Percentiles rank a stretch among this genome's conserved stretches.
Conservation (phyloP, 495 filamentous ascomycete genomes). For the Xylaria telfairii region DNA sequence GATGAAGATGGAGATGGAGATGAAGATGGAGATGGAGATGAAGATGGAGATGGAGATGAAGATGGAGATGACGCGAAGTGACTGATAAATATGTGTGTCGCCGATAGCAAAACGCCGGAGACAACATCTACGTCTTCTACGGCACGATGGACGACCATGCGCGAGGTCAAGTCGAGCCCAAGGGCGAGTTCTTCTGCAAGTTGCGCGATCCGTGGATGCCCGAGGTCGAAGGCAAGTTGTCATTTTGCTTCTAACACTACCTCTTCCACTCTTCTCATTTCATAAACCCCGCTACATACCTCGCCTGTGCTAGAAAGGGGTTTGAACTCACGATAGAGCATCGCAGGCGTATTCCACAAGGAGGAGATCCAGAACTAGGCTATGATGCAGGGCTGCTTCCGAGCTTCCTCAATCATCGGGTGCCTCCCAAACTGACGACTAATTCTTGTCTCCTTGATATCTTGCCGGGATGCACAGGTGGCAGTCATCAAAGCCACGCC, state of each 20-base stretch:
- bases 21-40: no score
- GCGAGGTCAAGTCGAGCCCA: constrained; percentile 61
- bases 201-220: constrained; percentile 67
- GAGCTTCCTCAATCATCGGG: neutral
- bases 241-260: neutral
- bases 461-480: no score
- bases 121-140: constrained; percentile 67
- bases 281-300: no score
- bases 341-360: constrained; percentile 64
- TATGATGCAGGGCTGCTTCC: neutral
- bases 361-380: constrained; percentile 60
- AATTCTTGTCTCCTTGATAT: no score
- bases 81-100: neutral
- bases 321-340: neutral
- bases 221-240: constrained; percentile 58
- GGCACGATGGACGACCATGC: constrained; percentile 65
- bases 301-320: no score
- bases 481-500: neutral
- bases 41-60: no score
- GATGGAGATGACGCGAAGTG: no score
- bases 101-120: constrained; percentile 58
- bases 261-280: neutral
- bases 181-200: constrained; percentile 74
- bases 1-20: no score
- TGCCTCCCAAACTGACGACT: no score